phyloP scores from a whole-genome alignment of 495 filamentous ascomycete genomes.

The Aspergillus panamensis region DNA sequence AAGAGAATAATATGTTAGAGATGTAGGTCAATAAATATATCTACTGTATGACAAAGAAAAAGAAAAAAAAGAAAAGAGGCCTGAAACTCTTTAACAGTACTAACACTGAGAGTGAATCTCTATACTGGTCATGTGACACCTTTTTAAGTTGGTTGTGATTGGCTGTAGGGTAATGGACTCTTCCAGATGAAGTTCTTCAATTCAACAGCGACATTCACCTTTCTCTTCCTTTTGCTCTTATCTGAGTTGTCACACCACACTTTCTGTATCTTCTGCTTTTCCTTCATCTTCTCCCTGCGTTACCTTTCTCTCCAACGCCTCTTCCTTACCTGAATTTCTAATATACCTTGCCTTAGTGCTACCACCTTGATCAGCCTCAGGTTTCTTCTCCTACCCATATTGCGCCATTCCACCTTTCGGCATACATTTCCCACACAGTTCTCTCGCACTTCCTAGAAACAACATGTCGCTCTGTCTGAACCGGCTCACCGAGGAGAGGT shows the following conservation, averaged over 20 bases:
- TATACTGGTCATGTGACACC: slow-evolving; percentile 10
- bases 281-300: neutral
- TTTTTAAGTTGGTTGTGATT: slow-evolving; percentile 13
- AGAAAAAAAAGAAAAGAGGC: neutral
- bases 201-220: slow-evolving; percentile 9
- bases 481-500: slow-evolving; percentile 89
- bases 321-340: neutral
- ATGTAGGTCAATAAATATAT: neutral
- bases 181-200: slow-evolving; percentile 1
- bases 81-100: neutral
- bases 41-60: neutral
- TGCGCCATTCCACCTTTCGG: neutral
- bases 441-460: neutral
- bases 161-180: slow-evolving; percentile 20
- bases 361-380: slow-evolving; percentile 9
- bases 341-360: neutral
- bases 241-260: neutral
- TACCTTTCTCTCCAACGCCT: slow-evolving; percentile 8
- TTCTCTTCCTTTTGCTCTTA: neutral
- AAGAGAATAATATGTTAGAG: neutral
- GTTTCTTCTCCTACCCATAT: neutral
- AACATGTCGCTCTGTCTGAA: slow-evolving; percentile 85
- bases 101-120: neutral
- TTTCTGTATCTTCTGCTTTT: neutral
- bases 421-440: neutral